Evolutionary conservation across 2,329 filamentous ascomycete genomes (phyloP).

Genomic region (Nemania sp.): DNA sequence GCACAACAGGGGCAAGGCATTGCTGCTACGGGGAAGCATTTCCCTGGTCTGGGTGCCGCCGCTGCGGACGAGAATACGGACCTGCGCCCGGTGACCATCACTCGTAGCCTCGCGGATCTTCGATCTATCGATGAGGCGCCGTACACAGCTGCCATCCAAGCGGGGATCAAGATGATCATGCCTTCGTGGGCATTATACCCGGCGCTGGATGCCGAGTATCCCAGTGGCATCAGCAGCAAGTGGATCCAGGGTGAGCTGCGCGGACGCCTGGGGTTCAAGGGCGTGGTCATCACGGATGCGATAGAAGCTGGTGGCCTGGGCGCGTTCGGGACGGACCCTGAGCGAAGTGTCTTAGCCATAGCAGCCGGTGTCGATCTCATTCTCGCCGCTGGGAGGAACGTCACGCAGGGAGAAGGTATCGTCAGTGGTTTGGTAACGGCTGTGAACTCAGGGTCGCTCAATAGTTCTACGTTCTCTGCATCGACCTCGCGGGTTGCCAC

Average conservation of each 20-base stretch:
- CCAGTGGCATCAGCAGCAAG: slow-evolving; percentile 22
- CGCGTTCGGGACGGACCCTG: slow-evolving; percentile 15
- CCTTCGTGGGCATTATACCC: slow-evolving; percentile 25
- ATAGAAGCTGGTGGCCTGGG: slow-evolving; percentile 20
- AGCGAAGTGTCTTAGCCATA: slow-evolving; percentile 14
- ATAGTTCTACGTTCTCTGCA: slow-evolving; percentile 12
- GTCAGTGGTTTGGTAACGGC: slow-evolving; percentile 12
- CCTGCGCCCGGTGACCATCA: slow-evolving; percentile 15
- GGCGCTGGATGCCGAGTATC: slow-evolving; percentile 15
- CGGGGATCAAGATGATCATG: slow-evolving; percentile 24
- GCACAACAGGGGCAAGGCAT: slow-evolving; percentile 19
- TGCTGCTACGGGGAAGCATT: slow-evolving; percentile 23
- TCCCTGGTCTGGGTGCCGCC: slow-evolving; percentile 20
- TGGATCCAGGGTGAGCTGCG: slow-evolving; percentile 23
- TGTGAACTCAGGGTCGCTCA: slow-evolving; percentile 14
- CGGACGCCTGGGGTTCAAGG: slow-evolving; percentile 10
- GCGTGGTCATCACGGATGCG: slow-evolving; percentile 19
- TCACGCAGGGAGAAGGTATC: slow-evolving; percentile 15
- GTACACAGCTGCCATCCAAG: slow-evolving; percentile 16
- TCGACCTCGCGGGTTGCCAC: slow-evolving; percentile 13
- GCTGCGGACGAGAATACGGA: slow-evolving; percentile 17
- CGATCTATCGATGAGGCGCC: slow-evolving; percentile 20
- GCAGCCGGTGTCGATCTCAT: slow-evolving; percentile 18
- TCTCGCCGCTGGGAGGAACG: slow-evolving; percentile 15
- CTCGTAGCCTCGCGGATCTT: slow-evolving; percentile 16